Evolutionary conservation across 2,329 filamentous ascomycete genomes (phyloP), one percentile per base, ranked within the genome.

Genomic region (Talaromyces sp.): DNA sequence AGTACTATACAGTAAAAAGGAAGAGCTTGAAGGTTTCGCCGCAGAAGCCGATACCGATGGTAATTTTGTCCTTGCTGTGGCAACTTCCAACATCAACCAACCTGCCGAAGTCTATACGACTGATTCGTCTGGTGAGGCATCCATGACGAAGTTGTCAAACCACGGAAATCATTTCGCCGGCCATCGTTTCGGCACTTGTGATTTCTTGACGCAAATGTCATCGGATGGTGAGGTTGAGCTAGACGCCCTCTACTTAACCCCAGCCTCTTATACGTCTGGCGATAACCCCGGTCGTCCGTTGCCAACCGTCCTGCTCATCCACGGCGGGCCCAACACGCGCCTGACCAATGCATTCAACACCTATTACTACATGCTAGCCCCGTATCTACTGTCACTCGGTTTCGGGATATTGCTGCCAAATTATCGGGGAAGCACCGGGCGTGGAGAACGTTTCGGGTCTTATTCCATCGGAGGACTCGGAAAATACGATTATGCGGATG

Each of bases 341-440:
- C 29, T 64, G 51, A 60, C 58, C 10, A 62, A 57, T 31, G 60
- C 55, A 56, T 66, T 66, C 49, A 56, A 62, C 51, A 41, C 57
- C 6, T 64, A 58, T 58, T 61, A 63, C 55, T 62, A 61, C 41
- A 61, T 64, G 46, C 35, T 61, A 11, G 51, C 58, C 13, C 64
- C 63, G 29, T 63, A 57, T 32, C 46, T 66, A 24, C 32, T 63
- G 24, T 65, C 58, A 10, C 59, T 55, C 14, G 64, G 64, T 31
- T 66, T 61, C 49, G 64, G 56, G 19, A 59, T 66, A 13, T 49
- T 66, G n/a, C 58, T 58, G 29, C 64, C 63, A 19, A 66, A 66
- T 56, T 66, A 65, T 55, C 63, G 64, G 38, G 64, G 64, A 43
- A 63, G 64, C 50, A 65, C 57, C 13, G 62, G 63, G 17, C 63